Conservation (phyloP, 2,329 filamentous ascomycete genomes). For the Chrysoporthe deuterocubensis region DNA sequence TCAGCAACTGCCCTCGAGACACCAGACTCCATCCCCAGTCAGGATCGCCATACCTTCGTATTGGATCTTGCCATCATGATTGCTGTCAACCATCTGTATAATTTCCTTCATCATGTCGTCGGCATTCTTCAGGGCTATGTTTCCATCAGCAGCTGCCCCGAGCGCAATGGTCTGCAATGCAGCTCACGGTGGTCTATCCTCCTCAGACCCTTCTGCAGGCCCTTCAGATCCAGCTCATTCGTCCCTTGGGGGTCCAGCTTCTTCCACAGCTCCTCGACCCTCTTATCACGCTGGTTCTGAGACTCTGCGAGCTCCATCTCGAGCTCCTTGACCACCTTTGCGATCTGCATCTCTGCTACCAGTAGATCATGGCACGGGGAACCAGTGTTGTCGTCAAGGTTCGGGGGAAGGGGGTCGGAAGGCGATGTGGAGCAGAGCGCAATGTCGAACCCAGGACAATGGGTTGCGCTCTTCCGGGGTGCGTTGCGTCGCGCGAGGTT, state of each 20-base stretch:
- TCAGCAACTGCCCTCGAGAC: conserved; percentile 13
- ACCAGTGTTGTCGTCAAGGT: not conserved
- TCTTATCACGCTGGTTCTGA: conserved; percentile 76
- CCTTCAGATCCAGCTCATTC: conserved; percentile 82
- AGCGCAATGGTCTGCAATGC: conserved; percentile 19
- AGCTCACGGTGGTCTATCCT: conserved; percentile 87
- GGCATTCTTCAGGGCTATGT: conserved; percentile 80
- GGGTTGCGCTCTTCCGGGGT: not conserved
- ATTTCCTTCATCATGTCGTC: conserved; percentile 82
- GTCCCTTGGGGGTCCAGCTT: conserved; percentile 77
- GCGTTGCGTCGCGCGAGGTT: conserved; percentile 2
- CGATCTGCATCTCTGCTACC: conserved; percentile 45
- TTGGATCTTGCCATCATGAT: conserved; percentile 87
- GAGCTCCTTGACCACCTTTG: conserved; percentile 56
- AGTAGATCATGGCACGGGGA: conserved; percentile 43
- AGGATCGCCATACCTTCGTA: conserved; percentile 57
- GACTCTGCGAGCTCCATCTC: conserved; percentile 75
- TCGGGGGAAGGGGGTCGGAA: conserved; percentile 1
- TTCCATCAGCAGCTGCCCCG: conserved; percentile 17
- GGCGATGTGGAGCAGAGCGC: conserved; percentile 9
- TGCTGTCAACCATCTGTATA: conserved; percentile 79
- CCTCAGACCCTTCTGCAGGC: conserved; percentile 80
- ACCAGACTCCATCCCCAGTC: not conserved
- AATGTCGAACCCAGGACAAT: not conserved
- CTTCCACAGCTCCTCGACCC: conserved; percentile 83